Evolutionary conservation across 2,329 filamentous ascomycete species (phyloP), one percentile per base, ranked within the genome.

Genomic region (Aspergillus pseudoviridinutans): DNA sequence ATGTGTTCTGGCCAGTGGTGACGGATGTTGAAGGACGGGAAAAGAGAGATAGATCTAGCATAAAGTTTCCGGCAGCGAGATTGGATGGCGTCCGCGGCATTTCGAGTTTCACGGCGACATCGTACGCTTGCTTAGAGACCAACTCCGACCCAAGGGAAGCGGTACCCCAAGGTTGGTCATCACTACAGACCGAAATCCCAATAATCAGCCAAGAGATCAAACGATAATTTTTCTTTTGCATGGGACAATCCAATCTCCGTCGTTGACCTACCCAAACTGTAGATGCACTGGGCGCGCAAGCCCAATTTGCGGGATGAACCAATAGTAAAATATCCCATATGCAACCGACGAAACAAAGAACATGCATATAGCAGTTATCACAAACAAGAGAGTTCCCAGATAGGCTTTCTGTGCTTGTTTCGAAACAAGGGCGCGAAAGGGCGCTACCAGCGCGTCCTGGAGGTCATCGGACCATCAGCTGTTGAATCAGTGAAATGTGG

Each of bases 31-130:
- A 74, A 25, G 74, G 72, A 25, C 76, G 75, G 27, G 80, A 80
- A 51, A 90, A 81, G 53, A 96, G 83, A 59, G 86, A 83, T 17
- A 96, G 78, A 50, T 90, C 87, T 20, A 97, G 79, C 94, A 99
- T 99, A 80, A 97, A 97, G 76, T 97, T 97, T 28, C 94, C 94
- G 14, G 84, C 83, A 2, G 83, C 83, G 24, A 89, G 76, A 68
- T 99, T 99, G 1, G 81, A 75, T 0, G 85, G 86, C 2, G 91
- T 94, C 44, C 88, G 86, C 20, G 94, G 94, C 61, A 99, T 80
- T 3, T 84, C 82, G 32, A 99, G 80, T 24, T 85, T 80, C 1
- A 97, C 80, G 4, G 84, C 82, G 46, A 99, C 83, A 72, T 97
- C 92, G 79, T 99, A 99, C 50, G 87, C 82, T 72, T 97, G 93